phyloP scores from a whole-genome alignment of 1,139 yeast species.

The Geotrichum armillariae region DNA sequence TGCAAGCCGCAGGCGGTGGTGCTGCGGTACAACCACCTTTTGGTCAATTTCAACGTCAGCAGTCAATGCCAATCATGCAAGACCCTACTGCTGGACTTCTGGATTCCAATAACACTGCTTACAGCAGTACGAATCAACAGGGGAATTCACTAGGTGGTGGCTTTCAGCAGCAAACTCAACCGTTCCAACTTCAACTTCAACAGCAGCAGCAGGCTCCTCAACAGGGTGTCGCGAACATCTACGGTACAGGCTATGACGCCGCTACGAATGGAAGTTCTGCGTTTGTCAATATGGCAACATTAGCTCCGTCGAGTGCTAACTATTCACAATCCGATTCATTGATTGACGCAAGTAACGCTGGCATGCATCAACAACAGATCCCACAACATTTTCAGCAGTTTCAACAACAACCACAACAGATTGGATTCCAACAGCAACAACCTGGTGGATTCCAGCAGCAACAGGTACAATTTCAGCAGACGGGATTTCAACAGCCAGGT shows the following conservation, averaged over 20 bases:
- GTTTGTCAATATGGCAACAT: constrained; percentile 5
- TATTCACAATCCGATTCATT: constrained; percentile 10
- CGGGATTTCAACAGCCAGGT: constrained; percentile 1
- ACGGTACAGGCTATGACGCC: not conserved
- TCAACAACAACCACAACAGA: constrained; percentile 4
- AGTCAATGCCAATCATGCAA: constrained; percentile 10
- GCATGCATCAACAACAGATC: constrained; percentile 1
- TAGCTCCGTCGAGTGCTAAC: constrained; percentile 1
- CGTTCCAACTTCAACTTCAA: not conserved
- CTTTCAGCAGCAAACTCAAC: not conserved
- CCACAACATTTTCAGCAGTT: constrained; percentile 2
- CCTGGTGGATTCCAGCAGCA: not conserved
- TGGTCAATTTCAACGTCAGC: constrained; percentile 12
- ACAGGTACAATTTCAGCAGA: too few relatives aligned
- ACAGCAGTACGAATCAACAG: not conserved
- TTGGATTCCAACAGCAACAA: not conserved
- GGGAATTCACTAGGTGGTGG: not conserved
- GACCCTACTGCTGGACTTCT: constrained; percentile 5
- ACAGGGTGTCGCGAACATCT: not conserved
- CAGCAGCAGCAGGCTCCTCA: not conserved
- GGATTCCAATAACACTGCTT: not conserved
- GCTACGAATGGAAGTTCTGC: constrained; percentile 2
- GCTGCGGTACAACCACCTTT: constrained; percentile 3
- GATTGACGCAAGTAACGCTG: constrained; percentile 1
- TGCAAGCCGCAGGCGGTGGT: too few relatives aligned